Evolutionary conservation across 2,329 filamentous ascomycete species (phyloP).

Genomic region (Colletotrichum somersetense): DNA sequence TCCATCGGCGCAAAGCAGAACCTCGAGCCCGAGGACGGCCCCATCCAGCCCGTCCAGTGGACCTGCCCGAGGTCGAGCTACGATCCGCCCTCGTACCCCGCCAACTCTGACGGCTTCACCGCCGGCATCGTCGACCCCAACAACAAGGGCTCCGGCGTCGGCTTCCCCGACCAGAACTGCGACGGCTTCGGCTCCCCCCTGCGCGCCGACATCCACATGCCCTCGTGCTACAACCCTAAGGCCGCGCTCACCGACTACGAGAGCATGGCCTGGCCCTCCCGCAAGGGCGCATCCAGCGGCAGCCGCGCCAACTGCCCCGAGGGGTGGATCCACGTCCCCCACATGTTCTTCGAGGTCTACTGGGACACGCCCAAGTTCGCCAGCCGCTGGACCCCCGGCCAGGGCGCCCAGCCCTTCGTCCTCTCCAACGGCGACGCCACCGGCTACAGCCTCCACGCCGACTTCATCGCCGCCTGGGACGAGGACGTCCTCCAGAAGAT

Average conservation of each 20-base stretch:
- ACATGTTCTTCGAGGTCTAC: conserved; percentile 71
- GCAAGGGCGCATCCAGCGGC: conserved; percentile 54
- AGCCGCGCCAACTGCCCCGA: conserved; percentile 67
- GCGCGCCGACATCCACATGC: conserved; percentile 78
- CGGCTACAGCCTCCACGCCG: conserved; percentile 77
- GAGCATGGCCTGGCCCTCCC: conserved; percentile 74
- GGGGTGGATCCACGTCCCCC: conserved; percentile 67
- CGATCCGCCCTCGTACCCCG: conserved; percentile 65
- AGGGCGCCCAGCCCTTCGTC: conserved; percentile 73
- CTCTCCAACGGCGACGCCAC: conserved; percentile 77
- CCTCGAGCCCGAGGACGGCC: conserved; percentile 64
- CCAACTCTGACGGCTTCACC: conserved; percentile 65
- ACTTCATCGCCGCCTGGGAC: conserved; percentile 83
- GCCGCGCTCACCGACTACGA: conserved; percentile 70
- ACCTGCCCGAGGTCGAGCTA: conserved; percentile 69
- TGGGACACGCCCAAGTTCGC: conserved; percentile 68
- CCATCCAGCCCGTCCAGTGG: conserved; percentile 68
- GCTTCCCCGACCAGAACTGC: conserved; percentile 80
- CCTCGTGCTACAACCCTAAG: conserved; percentile 78
- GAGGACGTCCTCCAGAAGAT: conserved; percentile 73
- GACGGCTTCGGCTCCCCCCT: conserved; percentile 72
- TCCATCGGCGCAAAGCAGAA: conserved; percentile 61
- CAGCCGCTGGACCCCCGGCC: conserved; percentile 65
- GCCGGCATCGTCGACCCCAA: conserved; percentile 67
- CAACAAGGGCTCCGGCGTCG: conserved; percentile 69